These are phyloP conservation scores for Spathaspora gorwiae DNA, from an alignment of 805 yeast genomes.

Conservation along the genomic window DNA sequence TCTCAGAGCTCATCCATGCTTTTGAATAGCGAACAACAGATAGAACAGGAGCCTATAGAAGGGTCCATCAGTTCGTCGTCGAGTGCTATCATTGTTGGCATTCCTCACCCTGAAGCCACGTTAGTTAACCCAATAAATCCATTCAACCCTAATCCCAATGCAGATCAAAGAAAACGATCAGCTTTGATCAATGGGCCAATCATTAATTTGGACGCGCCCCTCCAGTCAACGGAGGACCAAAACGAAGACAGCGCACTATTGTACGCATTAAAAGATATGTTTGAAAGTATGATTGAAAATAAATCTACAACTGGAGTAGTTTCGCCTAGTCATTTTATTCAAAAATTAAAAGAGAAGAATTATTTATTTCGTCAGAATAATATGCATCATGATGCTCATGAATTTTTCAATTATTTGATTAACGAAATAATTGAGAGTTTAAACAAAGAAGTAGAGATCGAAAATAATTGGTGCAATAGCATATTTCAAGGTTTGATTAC, in stretches of 20 bases:
- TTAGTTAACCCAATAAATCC: constrained; percentile 33
- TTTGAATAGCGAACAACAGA: constrained; percentile 16
- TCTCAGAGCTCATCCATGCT: constrained; percentile 34
- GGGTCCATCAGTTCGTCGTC: constrained; percentile 26
- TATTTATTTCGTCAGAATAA: constrained; percentile 74
- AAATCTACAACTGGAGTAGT: constrained; percentile 71
- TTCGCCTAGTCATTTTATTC: constrained; percentile 72
- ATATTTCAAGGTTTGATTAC: constrained; percentile 82
- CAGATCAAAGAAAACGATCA: constrained; percentile 72
- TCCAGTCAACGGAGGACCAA: constrained; percentile 37
- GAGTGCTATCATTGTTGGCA: constrained; percentile 35
- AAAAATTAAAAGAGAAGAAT: constrained; percentile 74
- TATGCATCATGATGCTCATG: constrained; percentile 99
- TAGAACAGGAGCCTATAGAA: constrained; percentile 11
- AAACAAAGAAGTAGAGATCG: constrained; percentile 29
- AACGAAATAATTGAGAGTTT: constrained; percentile 64
- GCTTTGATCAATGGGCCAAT: constrained; percentile 82
- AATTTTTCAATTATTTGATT: constrained; percentile 80
- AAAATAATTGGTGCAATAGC: constrained; percentile 53
- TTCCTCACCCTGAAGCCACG: constrained; percentile 36
- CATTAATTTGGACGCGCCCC: constrained; percentile 69
- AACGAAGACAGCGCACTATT: constrained; percentile 27
- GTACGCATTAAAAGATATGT: constrained; percentile 76
- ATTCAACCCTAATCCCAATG: constrained; percentile 38
- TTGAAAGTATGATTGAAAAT: constrained; percentile 77